These are phyloP conservation scores for Lanmaoa pseudosensibilis DNA, from an alignment of 768 basidiomycete species.

Conservation along the genomic window DNA sequence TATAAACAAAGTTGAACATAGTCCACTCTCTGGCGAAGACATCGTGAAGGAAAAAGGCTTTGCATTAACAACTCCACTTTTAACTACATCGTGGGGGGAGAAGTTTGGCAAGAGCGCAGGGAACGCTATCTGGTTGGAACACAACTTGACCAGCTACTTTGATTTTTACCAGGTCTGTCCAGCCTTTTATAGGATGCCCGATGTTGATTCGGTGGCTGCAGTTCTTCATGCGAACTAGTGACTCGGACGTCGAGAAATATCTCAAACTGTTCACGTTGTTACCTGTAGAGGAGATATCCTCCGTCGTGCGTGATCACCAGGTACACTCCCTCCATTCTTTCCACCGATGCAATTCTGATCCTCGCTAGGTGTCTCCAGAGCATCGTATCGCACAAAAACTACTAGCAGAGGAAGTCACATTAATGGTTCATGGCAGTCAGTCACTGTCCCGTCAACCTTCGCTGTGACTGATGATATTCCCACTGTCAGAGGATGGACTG, in stretches of 20 bases:
- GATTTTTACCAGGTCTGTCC: slow-evolving; percentile 90
- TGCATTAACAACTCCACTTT: slow-evolving; percentile 90
- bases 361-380: slow-evolving; percentile 33
- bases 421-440: slow-evolving; percentile 59
- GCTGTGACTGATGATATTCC: not conserved
- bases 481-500: slow-evolving; percentile 38
- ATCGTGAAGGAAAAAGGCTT: slow-evolving; percentile 47
- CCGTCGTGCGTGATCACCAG: slow-evolving; percentile 56
- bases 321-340: slow-evolving; percentile 35
- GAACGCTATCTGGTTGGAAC: slow-evolving; percentile 91
- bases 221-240: slow-evolving; percentile 87
- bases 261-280: slow-evolving; percentile 84
- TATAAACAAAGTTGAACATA: slow-evolving; percentile 53
- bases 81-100: slow-evolving; percentile 85
- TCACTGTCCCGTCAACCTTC: not conserved
- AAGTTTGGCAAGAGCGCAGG: slow-evolving; percentile 98
- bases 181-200: not conserved
- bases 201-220: slow-evolving; percentile 31
- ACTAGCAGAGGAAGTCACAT: slow-evolving; percentile 59
- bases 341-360: not conserved
- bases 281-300: slow-evolving; percentile 53
- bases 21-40: not conserved
- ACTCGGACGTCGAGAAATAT: slow-evolving; percentile 77
- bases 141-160: slow-evolving; percentile 73
- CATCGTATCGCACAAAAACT: slow-evolving; percentile 47